Conservation (phyloP, 805 yeast species). For the Diddensiella transvaalensis region DNA sequence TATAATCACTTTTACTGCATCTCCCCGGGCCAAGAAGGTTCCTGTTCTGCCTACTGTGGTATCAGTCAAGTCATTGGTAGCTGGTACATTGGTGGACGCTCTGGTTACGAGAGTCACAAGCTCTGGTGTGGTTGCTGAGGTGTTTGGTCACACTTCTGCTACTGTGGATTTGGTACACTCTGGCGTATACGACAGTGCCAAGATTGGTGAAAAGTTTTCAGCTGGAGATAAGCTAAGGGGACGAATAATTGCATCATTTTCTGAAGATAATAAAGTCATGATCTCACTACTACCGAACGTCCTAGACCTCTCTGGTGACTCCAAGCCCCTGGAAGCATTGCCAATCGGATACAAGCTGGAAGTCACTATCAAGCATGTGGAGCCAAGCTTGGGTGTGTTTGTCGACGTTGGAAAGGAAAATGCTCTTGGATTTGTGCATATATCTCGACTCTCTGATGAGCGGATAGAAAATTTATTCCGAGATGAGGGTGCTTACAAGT, state of each 20-base stretch:
- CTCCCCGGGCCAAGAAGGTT: conserved; percentile 45
- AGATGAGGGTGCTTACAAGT: conserved; percentile 39
- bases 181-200: conserved; percentile 40
- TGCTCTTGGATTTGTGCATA: conserved; percentile 69
- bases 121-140: conserved; percentile 68
- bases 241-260: conserved; percentile 57
- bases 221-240: conserved; percentile 65
- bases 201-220: conserved; percentile 58
- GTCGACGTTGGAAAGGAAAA: conserved; percentile 47
- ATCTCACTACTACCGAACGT: conserved; percentile 63
- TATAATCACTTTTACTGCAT: conserved; percentile 55
- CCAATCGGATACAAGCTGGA: conserved; percentile 69
- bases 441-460: conserved; percentile 56
- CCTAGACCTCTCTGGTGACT: conserved; percentile 33
- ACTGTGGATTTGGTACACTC: conserved; percentile 67
- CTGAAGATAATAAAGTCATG: conserved; percentile 54
- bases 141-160: conserved; percentile 71
- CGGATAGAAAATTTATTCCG: conserved; percentile 30
- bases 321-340: conserved; percentile 55
- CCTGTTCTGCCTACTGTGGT: conserved; percentile 52
- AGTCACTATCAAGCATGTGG: conserved; percentile 55
- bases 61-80: conserved; percentile 74
- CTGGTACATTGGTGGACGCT: conserved; percentile 81
- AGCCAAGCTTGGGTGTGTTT: conserved; percentile 36
- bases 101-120: conserved; percentile 54